These are phyloP conservation scores for Laguncularia racemosa DNA, from an alignment of 345 rosid genomes.

Conservation along the genomic window DNA sequence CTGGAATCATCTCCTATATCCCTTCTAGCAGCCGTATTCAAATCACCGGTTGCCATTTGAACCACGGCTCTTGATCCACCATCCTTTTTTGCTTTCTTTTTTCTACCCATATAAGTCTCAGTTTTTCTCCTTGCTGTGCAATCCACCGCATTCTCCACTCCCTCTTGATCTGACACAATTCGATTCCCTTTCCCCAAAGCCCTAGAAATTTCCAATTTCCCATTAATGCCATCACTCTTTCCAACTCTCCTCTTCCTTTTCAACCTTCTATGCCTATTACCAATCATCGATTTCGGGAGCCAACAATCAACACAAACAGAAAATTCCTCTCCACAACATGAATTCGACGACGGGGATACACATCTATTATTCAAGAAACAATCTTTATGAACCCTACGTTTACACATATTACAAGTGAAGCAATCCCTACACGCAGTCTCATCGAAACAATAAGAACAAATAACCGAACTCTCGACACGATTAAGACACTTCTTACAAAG, in stretches of 20 bases:
- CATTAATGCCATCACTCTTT: background rate
- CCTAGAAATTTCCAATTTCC: constrained; percentile 3
- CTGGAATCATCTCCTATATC: background rate
- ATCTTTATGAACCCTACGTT: constrained; percentile 24
- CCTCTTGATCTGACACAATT: background rate
- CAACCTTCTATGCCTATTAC: constrained; percentile 5
- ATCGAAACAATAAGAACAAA: constrained; percentile 51
- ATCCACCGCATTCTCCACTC: constrained; percentile 18
- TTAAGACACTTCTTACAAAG: constrained; percentile 33
- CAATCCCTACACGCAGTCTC: constrained; percentile 12
- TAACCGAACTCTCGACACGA: constrained; percentile 24
- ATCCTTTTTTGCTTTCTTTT: constrained; percentile 13
- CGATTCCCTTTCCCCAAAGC: constrained; percentile 12
- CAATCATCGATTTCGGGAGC: constrained; percentile 35
- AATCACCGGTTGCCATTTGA: constrained; percentile 7
- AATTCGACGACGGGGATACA: constrained; percentile 35
- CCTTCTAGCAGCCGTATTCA: constrained; percentile 8
- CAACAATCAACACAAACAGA: constrained; percentile 54
- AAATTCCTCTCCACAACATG: constrained; percentile 19
- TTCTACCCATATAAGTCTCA: background rate
- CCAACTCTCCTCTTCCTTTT: constrained; percentile 9
- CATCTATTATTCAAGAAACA: constrained; percentile 25
- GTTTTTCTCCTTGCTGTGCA: constrained; percentile 22
- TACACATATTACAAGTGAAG: constrained; percentile 26
- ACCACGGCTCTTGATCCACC: constrained; percentile 5